Conservation (phyloP, 1,284 basidiomycete species). For the Tetrapyrgos nigripes region DNA sequence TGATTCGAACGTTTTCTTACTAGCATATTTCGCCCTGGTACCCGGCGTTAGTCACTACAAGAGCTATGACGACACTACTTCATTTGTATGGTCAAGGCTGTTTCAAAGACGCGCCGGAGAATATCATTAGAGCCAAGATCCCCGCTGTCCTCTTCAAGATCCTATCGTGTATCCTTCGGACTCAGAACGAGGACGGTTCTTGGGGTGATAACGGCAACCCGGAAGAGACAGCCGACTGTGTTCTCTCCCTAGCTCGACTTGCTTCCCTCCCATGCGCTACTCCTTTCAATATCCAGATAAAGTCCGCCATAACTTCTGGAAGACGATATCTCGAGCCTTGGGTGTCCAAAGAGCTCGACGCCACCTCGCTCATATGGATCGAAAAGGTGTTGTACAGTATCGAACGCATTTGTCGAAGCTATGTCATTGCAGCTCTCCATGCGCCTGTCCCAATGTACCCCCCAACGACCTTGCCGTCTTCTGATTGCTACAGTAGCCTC, state of each 20-base stretch:
- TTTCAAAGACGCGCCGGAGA: background rate
- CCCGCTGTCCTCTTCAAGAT: background rate
- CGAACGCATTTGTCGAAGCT: background rate
- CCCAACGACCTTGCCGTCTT: background rate
- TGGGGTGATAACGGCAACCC: background rate
- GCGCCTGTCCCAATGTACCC: background rate
- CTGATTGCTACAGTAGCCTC: background rate
- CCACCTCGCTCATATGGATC: background rate
- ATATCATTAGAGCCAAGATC: background rate
- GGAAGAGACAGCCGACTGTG: background rate
- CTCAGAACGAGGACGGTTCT: background rate
- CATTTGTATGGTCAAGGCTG: background rate
- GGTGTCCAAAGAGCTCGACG: too few relatives aligned
- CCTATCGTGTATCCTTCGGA: background rate
- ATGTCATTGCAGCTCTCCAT: too few relatives aligned
- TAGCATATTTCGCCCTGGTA: background rate
- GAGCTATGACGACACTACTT: background rate
- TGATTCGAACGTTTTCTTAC: background rate
- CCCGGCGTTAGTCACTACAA: background rate
- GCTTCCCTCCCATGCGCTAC: background rate
- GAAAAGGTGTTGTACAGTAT: background rate
- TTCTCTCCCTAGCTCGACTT: background rate
- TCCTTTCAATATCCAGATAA: background rate
- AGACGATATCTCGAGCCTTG: background rate
- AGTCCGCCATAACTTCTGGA: background rate